These are phyloP conservation scores for Wickerhamiella hasegawae DNA, from an alignment of 805 yeast genomes.

Conservation along the genomic window DNA sequence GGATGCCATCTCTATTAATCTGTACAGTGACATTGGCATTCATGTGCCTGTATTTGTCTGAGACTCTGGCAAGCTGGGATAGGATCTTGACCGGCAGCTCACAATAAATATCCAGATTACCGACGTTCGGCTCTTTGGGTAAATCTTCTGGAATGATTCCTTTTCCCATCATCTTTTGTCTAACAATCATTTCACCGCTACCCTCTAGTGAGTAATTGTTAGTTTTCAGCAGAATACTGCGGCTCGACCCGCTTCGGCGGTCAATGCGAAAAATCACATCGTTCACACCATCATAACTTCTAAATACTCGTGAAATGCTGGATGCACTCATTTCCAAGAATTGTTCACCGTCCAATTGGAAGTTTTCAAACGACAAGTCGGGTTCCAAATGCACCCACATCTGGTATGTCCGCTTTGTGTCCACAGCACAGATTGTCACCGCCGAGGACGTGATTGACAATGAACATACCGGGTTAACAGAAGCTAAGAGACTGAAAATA, in stretches of 20 bases:
- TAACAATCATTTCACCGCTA: slow-evolving; percentile 13
- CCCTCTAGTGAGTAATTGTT: slow-evolving; percentile 46
- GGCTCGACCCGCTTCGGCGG: slow-evolving; percentile 28
- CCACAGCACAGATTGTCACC: slow-evolving; percentile 5
- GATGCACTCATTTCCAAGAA: slow-evolving; percentile 10
- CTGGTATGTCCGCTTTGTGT: slow-evolving; percentile 6
- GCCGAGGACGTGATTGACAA: slow-evolving; percentile 5
- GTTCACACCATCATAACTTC: slow-evolving; percentile 18
- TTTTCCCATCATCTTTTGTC: slow-evolving; percentile 44
- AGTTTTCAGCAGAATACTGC: slow-evolving; percentile 34
- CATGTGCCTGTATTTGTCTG: slow-evolving; percentile 20
- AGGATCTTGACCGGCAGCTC: slow-evolving; percentile 13
- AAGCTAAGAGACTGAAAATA: slow-evolving; percentile 2
- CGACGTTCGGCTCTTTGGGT: slow-evolving; percentile 32
- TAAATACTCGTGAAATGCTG: slow-evolving; percentile 31
- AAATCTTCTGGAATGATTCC: slow-evolving; percentile 39
- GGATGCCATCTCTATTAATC: slow-evolving; percentile 11
- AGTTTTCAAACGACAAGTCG: slow-evolving; percentile 2
- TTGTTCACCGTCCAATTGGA: background rate
- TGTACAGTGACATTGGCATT: slow-evolving; percentile 11
- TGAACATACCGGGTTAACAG: slow-evolving; percentile 6
- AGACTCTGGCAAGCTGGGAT: slow-evolving; percentile 23
- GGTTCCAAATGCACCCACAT: slow-evolving; percentile 13
- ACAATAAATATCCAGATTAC: slow-evolving; percentile 39
- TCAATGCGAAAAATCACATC: slow-evolving; percentile 14